phyloP scores from a whole-genome alignment of 2,329 filamentous ascomycete genomes.

The Aspergillus intermedius region DNA sequence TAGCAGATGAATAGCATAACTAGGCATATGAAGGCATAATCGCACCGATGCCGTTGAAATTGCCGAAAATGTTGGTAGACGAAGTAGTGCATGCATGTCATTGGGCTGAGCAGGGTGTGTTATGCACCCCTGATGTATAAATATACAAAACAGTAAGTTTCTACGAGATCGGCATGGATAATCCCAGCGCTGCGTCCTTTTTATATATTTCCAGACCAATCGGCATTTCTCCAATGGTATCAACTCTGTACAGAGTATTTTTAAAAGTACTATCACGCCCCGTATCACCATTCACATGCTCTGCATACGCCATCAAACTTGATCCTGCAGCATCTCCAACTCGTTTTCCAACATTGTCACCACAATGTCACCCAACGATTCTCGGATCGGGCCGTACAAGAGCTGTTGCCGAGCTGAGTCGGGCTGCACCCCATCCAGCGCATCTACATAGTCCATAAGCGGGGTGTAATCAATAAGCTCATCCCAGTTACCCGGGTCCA shows the following conservation, averaged over 20 bases:
- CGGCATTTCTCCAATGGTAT: too few relatives aligned
- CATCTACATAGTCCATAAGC: constrained; percentile 31
- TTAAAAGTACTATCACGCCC: too few relatives aligned
- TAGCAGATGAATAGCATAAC: too few relatives aligned
- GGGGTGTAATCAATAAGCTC: constrained; percentile 29
- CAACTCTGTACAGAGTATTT: too few relatives aligned
- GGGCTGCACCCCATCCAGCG: constrained; percentile 21
- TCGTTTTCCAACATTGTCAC: constrained; percentile 33
- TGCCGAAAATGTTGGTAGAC: too few relatives aligned
- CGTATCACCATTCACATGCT: neutral
- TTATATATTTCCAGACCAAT: too few relatives aligned
- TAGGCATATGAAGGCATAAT: too few relatives aligned
- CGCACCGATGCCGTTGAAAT: too few relatives aligned
- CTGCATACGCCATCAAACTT: constrained; percentile 6
- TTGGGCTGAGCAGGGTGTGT: too few relatives aligned
- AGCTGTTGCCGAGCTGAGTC: constrained; percentile 19
- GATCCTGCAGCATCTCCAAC: constrained; percentile 25
- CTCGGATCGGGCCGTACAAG: constrained; percentile 25
- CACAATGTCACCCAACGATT: constrained; percentile 29
- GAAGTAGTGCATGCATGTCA: too few relatives aligned
- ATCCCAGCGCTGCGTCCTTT: neutral
- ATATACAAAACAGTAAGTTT: neutral
- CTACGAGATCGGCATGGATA: neutral
- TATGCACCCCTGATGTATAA: neutral
- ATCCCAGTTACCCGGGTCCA: constrained; percentile 39